These are phyloP conservation scores for Melaleuca alternifolia DNA, from an alignment of 345 rosid genomes.

Conservation along the genomic window DNA sequence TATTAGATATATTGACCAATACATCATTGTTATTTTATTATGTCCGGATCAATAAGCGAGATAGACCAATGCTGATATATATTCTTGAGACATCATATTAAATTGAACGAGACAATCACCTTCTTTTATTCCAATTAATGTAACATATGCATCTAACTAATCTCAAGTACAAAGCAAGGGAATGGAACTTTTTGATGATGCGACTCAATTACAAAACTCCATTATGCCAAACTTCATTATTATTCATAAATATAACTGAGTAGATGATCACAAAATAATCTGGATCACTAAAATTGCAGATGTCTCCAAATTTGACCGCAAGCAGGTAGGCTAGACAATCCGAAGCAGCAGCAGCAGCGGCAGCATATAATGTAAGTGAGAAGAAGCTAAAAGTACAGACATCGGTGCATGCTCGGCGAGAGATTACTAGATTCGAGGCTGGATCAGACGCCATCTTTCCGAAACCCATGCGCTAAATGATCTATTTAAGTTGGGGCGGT, in stretches of 20 bases:
- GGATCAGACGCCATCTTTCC: neutral
- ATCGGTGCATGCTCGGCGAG: neutral
- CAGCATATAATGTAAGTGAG: neutral
- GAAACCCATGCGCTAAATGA: neutral
- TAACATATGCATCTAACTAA: neutral
- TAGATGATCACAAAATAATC: too few relatives aligned
- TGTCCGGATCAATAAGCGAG: neutral
- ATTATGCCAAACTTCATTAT: too few relatives aligned
- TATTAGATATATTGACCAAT: neutral
- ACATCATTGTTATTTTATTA: neutral
- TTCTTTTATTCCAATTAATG: neutral
- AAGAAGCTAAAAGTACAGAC: neutral
- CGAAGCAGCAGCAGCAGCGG: neutral
- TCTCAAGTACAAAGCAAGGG: neutral
- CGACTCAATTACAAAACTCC: too few relatives aligned
- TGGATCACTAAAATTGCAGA: too few relatives aligned
- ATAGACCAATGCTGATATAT: neutral
- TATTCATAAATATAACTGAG: too few relatives aligned
- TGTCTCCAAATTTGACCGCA: too few relatives aligned
- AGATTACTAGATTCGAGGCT: too few relatives aligned
- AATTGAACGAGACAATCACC: neutral
- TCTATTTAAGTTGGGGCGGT: neutral
- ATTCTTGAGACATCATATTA: neutral
- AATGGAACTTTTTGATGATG: too few relatives aligned
- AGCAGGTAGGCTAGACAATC: neutral